Base-by-base conservation (phyloP, 495 filamentous ascomycete genomes). In the Annulohypoxylon nitens region DNA sequence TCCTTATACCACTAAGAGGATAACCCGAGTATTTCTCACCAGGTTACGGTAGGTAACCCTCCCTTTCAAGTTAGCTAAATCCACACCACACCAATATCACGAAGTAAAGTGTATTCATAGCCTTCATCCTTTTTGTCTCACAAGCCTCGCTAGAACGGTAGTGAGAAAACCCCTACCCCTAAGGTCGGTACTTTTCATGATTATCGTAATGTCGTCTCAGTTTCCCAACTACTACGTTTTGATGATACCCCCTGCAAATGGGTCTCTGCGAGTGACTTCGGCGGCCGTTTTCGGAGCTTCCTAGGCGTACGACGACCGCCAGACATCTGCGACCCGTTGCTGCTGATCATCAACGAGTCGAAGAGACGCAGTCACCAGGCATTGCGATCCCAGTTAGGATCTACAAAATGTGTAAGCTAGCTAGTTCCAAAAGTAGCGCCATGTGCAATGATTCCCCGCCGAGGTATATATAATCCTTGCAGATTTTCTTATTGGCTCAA, bases 311-410 rank as follows among this genome's bases (percentile, higher is more conserved):
- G 83, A 34, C 75, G 70, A 64, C 78, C 61, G 14, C 68, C 45
- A 16, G 67, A 34, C 34, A 50, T 34, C 36, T 61, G 72, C 1
- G 77, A 63, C 45, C 78, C 68, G 47, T 74, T 55, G 55, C 58
- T 71, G 23, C 20, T 37, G 30, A 20, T 37, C 16, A 71, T 55
- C 67, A 76, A 79, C 73, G 78, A 81, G 72, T 70, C 76, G 70
- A 74, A 78, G 30, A 78, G 75, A 51, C 75, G 75, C 70, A 75
- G 80, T 86, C 83, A 93, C 91, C 91, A 93, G n/a, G 90, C 89
- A 75, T 92, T 92, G 58, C 90, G 85, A 80, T 93, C 91, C 91
- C 91, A 93, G 80, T 91, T 92, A 7, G 90, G 90, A 80, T 93
- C 90, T 92, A 73, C 67, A 60, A 48, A 54, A 30, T 2, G 0